Evolutionary conservation across 2,329 filamentous ascomycete species (phyloP), one percentile per base, ranked within the genome.

Genomic region (Dactylellina cionopaga): DNA sequence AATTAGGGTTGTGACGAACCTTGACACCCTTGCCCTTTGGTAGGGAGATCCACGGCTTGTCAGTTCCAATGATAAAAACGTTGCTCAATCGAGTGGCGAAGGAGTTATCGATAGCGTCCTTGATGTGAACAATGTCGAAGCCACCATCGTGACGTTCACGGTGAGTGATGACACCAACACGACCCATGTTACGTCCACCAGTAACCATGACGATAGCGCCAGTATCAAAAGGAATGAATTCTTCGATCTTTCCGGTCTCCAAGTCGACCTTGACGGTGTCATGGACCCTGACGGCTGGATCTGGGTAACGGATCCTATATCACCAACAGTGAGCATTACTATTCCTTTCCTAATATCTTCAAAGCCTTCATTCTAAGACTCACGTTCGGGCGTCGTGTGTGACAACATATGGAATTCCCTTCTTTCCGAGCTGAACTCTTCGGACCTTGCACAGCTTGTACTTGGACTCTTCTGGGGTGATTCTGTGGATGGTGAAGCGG

Each of bases 381-480:
- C 88, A 99, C 94, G 95, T 99, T 92, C 95, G 91, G 86, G 95
- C 95, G 95, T 99, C 95, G 92, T 99, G 95, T 93, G 95, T 99
- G 92, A 99, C 95, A 92, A 98, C 97, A 93, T 96, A 99, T 96
- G 95, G 95, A 90, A 99, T 96, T 87, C 93, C 95, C 86, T 95
- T 96, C 85, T 92, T 94, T 88, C 95, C 95, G 81, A 99, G 89
- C 88, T 99, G 95, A 76, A 99, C 95, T 81, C 94, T 91, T 92
- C 97, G 97, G 87, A 99, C 95, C 89, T 98, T 99, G 88, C 93
- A 93, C 80, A 99, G 88, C 91, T 99, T 99, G 92, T 97, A 99
- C 87, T 95, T 90, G 80, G 94, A 93, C 91, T 99, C 95, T 88
- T 98, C 95, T 79, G 89, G 86, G 84, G 96, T 94, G 86, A 99